Percentiles rank a stretch among this genome's conserved stretches.
Conservation (phyloP, 805 yeast species). For the Hanseniaspora vineae region DNA sequence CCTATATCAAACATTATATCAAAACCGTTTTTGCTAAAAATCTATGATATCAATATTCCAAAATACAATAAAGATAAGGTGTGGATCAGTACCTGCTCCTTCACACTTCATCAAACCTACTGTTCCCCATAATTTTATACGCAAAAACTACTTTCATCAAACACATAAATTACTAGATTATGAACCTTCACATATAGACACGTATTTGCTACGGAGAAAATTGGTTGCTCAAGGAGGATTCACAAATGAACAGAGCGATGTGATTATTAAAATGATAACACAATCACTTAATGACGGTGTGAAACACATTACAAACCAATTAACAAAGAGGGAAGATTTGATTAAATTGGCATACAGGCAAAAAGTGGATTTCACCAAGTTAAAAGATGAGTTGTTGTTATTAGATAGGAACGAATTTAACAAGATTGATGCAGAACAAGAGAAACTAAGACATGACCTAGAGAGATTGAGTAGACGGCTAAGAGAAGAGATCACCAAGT, state of each 20-base stretch:
- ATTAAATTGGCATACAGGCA: slow-evolving; percentile 86
- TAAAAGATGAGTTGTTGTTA: slow-evolving; percentile 81
- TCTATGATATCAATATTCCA: no score
- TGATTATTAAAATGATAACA: slow-evolving; percentile 61
- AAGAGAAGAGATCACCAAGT: slow-evolving; percentile 83
- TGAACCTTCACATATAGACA: slow-evolving; percentile 31
- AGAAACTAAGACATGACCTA: slow-evolving; percentile 66
- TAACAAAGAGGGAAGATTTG: slow-evolving; percentile 77
- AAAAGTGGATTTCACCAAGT: slow-evolving; percentile 89
- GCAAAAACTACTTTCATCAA: background rate
- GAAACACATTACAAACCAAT: slow-evolving; percentile 53
- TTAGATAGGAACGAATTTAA: slow-evolving; percentile 80
- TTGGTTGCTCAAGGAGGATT: slow-evolving; percentile 57
- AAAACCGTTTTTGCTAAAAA: no score
- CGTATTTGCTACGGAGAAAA: slow-evolving; percentile 57
- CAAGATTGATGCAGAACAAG: slow-evolving; percentile 74
- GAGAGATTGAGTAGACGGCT: slow-evolving; percentile 76
- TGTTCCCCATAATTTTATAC: background rate
- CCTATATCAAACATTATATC: no score
- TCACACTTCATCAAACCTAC: background rate
- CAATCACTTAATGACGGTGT: slow-evolving; percentile 73
- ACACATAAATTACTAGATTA: background rate
- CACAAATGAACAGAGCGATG: slow-evolving; percentile 60
- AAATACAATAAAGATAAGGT: no score
- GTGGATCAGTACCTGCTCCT: no score